Evolutionary conservation across 2,329 filamentous ascomycete genomes (phyloP).

Genomic region (Fusarium sp.): DNA sequence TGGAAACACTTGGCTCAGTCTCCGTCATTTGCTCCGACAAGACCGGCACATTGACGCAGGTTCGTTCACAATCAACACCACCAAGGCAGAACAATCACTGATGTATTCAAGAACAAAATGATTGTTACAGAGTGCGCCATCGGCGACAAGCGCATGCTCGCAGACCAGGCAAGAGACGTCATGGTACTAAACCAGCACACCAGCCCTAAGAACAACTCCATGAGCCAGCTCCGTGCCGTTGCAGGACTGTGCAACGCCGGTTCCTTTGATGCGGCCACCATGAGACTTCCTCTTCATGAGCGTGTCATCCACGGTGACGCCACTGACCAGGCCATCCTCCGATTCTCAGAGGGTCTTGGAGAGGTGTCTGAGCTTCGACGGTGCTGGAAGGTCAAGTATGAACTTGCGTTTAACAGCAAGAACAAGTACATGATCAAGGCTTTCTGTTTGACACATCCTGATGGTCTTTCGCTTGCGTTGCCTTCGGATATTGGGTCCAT

Average conservation of each 20-base stretch:
- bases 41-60: conserved; percentile 72
- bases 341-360: conserved; percentile 70
- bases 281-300: conserved; percentile 64
- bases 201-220: conserved; percentile 49
- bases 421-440: conserved; percentile 82
- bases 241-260: conserved; percentile 76
- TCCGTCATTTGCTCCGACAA: conserved; percentile 80
- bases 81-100: not conserved
- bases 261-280: conserved; percentile 73
- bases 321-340: conserved; percentile 76
- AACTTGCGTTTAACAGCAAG: conserved; percentile 80
- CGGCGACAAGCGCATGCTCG: conserved; percentile 58
- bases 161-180: conserved; percentile 59
- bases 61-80: conserved; percentile 32
- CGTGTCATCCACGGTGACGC: conserved; percentile 76
- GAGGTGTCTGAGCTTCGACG: conserved; percentile 64
- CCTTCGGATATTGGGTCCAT: conserved; percentile 10
- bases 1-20: conserved; percentile 76
- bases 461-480: conserved; percentile 49
- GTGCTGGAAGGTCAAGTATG: conserved; percentile 70
- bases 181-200: conserved; percentile 40
- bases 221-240: conserved; percentile 67
- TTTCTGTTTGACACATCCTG: conserved; percentile 54
- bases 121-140: conserved; percentile 72
- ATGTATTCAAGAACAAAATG: conserved; percentile 69